Evolutionary conservation across 345 rosid genomes (phyloP), one percentile per base, ranked within the genome.

Genomic region (Ceriops tagal): DNA sequence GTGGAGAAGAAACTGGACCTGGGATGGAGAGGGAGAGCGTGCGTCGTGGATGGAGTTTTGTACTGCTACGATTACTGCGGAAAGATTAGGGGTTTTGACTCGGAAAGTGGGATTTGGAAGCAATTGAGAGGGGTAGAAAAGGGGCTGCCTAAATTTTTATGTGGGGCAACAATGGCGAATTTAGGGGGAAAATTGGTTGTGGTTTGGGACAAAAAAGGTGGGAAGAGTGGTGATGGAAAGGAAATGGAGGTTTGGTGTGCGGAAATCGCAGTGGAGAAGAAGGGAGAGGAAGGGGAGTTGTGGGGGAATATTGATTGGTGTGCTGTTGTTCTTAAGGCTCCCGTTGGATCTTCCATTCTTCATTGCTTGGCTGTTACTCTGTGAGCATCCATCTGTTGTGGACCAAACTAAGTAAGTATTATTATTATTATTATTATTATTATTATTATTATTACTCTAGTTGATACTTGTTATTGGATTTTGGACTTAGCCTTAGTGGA

Each of bases 11-110:
- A 78, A 31, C 76, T 93, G 71, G 96, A 91, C 71, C 68, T 84
- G 70, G 93, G 91, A 9, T 93, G 98, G 98, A 83, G 96, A 62
- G 98, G 96, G 37, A 86, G 96, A 62, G 98, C 90, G n/a, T 91
- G 93, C 49, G 98, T 88, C 66, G 80, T 93, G 34, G 83, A 80
- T 19, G 85, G 83, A 31, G 58, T 93, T 1, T 69, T 93, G 86
- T 93, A 80, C 66, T 91, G 97, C 57, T 93, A 93, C 35, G 97
- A 93, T 80, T 93, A 84, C 70, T 70, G 85, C 83, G 98, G 98
- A 68, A 93, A 88, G 64, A 91, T 93, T 53, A 81, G 90, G 75
- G 98, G 98, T 19, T 91, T 84, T 57, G 92, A 85, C 75, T 74
- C 76, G 26, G 79, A 66, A 46, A 73, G 31, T 27, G 83, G 83